A percentile compares a stretch with the other conserved stretches of the same genome.
Conservation (phyloP, 768 basidiomycete genomes). For the Dentipellis fragilis region DNA sequence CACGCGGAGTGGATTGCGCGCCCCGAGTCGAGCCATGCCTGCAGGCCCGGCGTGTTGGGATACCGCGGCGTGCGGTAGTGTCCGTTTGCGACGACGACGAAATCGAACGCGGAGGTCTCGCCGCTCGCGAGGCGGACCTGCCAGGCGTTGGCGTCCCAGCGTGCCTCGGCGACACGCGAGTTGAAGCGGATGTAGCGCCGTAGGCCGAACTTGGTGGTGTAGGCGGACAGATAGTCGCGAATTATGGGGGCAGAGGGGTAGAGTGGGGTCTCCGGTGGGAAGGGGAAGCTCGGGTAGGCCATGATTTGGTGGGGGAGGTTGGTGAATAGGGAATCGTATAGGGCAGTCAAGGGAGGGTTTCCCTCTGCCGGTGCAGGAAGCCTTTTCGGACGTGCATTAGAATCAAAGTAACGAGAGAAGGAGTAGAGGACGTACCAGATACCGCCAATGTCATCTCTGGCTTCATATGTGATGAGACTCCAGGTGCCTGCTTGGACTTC, state of each 20-base stretch:
- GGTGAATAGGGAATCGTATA: slow-evolving; percentile 73
- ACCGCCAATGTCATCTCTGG: slow-evolving; percentile 58
- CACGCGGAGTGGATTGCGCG: slow-evolving; percentile 57
- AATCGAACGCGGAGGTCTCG: slow-evolving; percentile 38
- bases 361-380: slow-evolving; percentile 40
- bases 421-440: slow-evolving; percentile 46
- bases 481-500: slow-evolving; percentile 52
- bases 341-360: slow-evolving; percentile 51
- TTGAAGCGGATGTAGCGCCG: slow-evolving; percentile 50
- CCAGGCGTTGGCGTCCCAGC: slow-evolving; percentile 36
- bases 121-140: slow-evolving; percentile 29
- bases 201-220: slow-evolving; percentile 57
- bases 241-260: slow-evolving; percentile 57
- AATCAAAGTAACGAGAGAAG: too few species aligned
- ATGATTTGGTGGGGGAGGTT: slow-evolving; percentile 76
- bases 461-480: slow-evolving; percentile 55
- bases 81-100: slow-evolving; percentile 65
- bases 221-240: slow-evolving; percentile 58
- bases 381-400: slow-evolving; percentile 24
- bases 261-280: slow-evolving; percentile 63
- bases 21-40: slow-evolving; percentile 40
- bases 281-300: slow-evolving; percentile 53
- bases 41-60: slow-evolving; percentile 50
- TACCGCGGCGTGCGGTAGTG: slow-evolving; percentile 60
- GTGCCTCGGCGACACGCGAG: slow-evolving; percentile 38